Evolutionary conservation across 768 basidiomycete genomes (phyloP), one percentile per base, ranked within the genome.

Genomic region (Jaapia argillacea): DNA sequence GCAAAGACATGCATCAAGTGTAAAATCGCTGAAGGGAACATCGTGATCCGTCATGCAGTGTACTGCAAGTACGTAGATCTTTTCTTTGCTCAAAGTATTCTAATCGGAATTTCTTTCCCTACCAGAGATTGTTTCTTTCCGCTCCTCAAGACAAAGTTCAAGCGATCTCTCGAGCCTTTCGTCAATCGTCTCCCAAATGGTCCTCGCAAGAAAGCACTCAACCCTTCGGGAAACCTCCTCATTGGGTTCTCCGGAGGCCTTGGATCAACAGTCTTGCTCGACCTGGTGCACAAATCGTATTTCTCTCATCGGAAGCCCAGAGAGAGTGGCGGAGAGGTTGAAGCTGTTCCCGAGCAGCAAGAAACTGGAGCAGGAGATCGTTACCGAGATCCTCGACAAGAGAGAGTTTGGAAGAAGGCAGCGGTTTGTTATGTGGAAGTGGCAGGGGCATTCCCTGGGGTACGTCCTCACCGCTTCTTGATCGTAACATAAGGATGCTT

Each of bases 41-140:
- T 88, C 23, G 78, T 87, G 39, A 76, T 88, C 44, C 71, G 85
- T 33, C 84, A 89, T 57, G 77, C 82, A 12, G 81, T 85, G 16
- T 90, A 89, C 55, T 90, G 87, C 84, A 85, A 78, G 86, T 86
- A 53, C 52, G n/a, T n/a, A n/a, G n/a, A n/a, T n/a, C n/a, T n/a
- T n/a, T n/a, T n/a, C n/a, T n/a, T n/a, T n/a, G 70, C 49, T 46
- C 28, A 26, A 39, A 37, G 23, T 44, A 25, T 6, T 40, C 39
- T 24, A 36, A 39, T 16, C n/a, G 23, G 12, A 24, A 27, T 35
- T 31, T 31, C 6, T 5, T 24, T 31, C 21, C 3, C 13, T n/a
- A 41, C 16, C 51, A 82, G 80, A 59, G 71, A 67, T 3, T 88
- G 85, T 53, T 86, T 89, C 58, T 65, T 71, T 28, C 73, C 77